phyloP scores from a whole-genome alignment of 108 stramenopile species.

The Bacterosira constricta region DNA sequence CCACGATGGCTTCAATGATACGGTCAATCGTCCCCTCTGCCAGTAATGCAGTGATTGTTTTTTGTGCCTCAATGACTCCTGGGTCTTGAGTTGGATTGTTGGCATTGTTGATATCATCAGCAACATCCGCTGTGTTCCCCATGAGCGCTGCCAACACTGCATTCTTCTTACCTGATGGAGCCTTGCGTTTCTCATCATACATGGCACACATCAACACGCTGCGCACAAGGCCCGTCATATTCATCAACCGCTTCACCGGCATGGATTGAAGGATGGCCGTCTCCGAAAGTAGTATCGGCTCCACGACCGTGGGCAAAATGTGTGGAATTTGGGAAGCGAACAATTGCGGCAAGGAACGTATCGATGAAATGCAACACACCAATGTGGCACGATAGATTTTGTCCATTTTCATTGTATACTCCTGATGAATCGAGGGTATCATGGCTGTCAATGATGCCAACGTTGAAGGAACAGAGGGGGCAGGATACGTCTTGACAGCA shows the following conservation, averaged over 20 bases:
- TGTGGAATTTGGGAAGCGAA: conserved; percentile 26
- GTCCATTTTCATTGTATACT: conserved; percentile 9
- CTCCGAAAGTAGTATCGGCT: conserved; percentile 15
- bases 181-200: conserved; percentile 21
- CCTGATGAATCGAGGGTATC: neutral
- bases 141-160: conserved; percentile 18
- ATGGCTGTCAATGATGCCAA: neutral
- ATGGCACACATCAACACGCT: conserved; percentile 7
- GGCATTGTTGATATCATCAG: neutral
- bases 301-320: conserved; percentile 16
- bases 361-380: conserved; percentile 10
- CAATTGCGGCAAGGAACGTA: conserved; percentile 6
- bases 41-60: conserved; percentile 16
- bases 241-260: conserved; percentile 39
- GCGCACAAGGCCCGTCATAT: conserved; percentile 21
- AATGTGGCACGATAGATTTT: conserved; percentile 27
- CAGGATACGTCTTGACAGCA: conserved; percentile 7
- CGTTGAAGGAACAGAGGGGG: neutral
- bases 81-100: conserved; percentile 10
- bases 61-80: conserved; percentile 6
- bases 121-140: neutral
- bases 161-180: neutral
- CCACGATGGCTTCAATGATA: conserved; percentile 24
- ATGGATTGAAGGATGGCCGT: conserved; percentile 10
- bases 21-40: conserved; percentile 28